A percentile compares a stretch with the other conserved stretches of the same genome.
Conservation (phyloP, 2,329 filamentous ascomycete species). For the Emergomyces orientalis region DNA sequence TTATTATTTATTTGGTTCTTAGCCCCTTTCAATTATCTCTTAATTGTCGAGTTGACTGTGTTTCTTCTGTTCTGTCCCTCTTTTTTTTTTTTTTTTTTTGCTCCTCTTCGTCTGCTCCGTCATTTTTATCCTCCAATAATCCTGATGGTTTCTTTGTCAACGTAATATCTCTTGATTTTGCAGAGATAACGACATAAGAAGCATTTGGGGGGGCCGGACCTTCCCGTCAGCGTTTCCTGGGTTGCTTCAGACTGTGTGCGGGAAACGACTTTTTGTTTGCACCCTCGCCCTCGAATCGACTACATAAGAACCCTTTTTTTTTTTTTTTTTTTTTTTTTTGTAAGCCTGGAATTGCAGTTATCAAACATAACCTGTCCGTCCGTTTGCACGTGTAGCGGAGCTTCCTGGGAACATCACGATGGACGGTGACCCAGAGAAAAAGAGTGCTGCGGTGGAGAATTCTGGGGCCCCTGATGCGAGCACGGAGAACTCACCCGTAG, state of each 20-base stretch:
- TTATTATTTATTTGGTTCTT: too few species aligned
- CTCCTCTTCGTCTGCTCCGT: not conserved
- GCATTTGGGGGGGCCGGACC: not conserved
- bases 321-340: too few species aligned
- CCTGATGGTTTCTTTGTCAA: not conserved
- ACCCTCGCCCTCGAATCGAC: not conserved
- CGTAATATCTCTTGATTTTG: not conserved
- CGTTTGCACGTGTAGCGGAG: not conserved
- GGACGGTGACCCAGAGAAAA: slow-evolving; percentile 2
- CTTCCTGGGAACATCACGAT: not conserved
- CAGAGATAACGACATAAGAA: not conserved
- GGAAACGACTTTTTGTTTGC: not conserved
- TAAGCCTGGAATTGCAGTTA: not conserved
- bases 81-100: not conserved
- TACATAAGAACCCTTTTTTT: too few species aligned
- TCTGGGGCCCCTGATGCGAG: not conserved
- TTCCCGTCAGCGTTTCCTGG: not conserved
- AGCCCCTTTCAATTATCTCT: too few species aligned
- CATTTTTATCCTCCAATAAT: not conserved
- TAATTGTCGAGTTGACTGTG: too few species aligned
- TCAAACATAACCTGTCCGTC: not conserved
- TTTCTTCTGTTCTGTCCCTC: not conserved
- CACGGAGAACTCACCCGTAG: not conserved
- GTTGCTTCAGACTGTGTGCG: not conserved
- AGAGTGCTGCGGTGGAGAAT: not conserved